A percentile compares a stretch with the other conserved stretches of the same genome.
Evolutionary conservation across 495 filamentous ascomycete genomes (phyloP).

Genomic region (Neurospora pannonica): DNA sequence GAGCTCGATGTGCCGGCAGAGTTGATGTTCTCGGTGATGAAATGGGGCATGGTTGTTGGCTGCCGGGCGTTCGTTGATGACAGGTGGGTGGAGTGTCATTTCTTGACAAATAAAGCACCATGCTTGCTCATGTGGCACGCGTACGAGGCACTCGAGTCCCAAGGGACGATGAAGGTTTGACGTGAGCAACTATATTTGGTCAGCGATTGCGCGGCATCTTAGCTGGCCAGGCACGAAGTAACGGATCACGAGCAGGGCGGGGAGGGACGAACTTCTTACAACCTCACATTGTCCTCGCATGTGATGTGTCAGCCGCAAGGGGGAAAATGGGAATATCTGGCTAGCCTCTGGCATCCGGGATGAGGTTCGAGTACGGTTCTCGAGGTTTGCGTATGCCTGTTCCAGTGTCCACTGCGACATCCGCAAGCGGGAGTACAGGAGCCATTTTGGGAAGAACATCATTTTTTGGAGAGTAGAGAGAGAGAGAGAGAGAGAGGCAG

Average conservation of each 20-base stretch:
- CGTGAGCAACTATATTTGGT: neutral
- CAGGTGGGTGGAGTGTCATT: neutral
- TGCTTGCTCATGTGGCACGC: neutral
- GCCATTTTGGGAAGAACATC: neutral
- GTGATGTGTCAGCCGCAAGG: neutral
- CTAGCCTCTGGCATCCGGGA: neutral
- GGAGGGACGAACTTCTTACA: neutral
- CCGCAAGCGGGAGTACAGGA: neutral
- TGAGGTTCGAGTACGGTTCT: neutral
- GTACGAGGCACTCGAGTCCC: neutral
- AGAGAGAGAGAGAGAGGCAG: no score
- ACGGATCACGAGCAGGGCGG: neutral
- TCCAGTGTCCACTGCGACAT: neutral
- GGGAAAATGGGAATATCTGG: neutral
- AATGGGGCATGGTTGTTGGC: neutral
- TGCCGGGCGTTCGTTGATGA: neutral
- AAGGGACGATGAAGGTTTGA: neutral
- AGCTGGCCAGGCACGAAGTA: conserved; percentile 5
- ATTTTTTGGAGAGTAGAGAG: neutral
- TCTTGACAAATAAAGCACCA: neutral
- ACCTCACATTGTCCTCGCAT: neutral
- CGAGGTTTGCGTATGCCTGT: neutral
- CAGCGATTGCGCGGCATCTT: neutral
- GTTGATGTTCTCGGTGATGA: neutral
- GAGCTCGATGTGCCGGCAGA: neutral